Evolutionary conservation across 495 filamentous ascomycete species (phyloP).

Genomic region (Paragyromitra xinjiangensis): DNA sequence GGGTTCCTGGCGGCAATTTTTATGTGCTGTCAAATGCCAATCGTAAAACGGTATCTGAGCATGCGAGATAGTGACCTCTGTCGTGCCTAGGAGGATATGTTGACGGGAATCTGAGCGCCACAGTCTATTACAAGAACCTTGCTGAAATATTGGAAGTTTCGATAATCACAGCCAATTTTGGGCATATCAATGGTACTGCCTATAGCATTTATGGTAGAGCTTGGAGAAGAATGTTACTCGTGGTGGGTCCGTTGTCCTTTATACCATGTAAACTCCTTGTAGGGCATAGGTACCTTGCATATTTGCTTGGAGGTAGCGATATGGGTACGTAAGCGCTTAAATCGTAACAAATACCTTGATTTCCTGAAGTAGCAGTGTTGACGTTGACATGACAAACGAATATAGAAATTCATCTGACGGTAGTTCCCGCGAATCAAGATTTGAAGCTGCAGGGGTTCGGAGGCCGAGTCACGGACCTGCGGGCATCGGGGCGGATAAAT

Average conservation of each 20-base stretch:
- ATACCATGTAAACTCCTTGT: not conserved
- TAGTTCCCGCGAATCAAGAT: constrained; percentile 32
- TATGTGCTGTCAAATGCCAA: constrained; percentile 1
- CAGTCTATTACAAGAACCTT: not conserved
- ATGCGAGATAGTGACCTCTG: constrained; percentile 13
- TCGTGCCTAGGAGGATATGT: not conserved
- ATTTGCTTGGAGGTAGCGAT: not conserved
- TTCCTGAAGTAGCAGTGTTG: not conserved
- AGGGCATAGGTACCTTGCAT: not conserved
- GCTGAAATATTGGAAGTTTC: too few species aligned
- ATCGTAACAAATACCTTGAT: not conserved
- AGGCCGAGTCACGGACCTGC: constrained; percentile 29
- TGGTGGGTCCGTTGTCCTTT: not conserved
- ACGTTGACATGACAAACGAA: constrained; percentile 27
- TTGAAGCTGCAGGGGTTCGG: constrained; percentile 35
- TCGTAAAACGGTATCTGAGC: constrained; percentile 7
- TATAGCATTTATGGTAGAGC: not conserved
- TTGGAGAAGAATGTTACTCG: not conserved
- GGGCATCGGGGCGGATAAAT: constrained; percentile 36
- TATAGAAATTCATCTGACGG: constrained; percentile 15
- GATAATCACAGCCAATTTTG: too few species aligned
- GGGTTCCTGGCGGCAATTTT: constrained; percentile 2
- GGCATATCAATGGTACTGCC: too few species aligned
- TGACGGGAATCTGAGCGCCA: not conserved
- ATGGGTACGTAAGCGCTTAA: not conserved